A percentile compares a stretch with the other conserved stretches of the same genome.
phyloP scores from a whole-genome alignment of 345 rosid genomes.

The Crucihimalaya himalaica region DNA sequence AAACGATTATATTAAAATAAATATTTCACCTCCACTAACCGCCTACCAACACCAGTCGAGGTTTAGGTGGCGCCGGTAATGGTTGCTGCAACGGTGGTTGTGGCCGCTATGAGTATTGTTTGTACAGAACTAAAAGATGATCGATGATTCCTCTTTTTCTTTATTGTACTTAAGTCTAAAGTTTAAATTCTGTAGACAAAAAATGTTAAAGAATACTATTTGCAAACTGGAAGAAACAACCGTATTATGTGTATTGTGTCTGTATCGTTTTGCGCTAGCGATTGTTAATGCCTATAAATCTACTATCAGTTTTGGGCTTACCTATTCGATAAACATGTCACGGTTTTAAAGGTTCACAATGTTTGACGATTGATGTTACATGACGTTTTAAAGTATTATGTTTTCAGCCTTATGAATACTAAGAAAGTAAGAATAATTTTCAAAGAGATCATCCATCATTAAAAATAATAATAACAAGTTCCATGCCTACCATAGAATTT shows the following conservation, averaged over 20 bases:
- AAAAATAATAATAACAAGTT: neutral
- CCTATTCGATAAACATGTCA: neutral
- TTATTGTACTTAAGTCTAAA: neutral
- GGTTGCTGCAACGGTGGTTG: neutral
- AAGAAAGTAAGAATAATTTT: neutral
- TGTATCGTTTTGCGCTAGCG: neutral
- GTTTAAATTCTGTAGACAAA: neutral
- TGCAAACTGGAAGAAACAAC: neutral
- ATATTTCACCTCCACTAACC: neutral
- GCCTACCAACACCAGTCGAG: too few relatives aligned
- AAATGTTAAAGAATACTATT: neutral
- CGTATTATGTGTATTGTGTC: neutral
- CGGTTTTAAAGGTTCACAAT: neutral
- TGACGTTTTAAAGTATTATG: neutral
- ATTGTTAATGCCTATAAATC: neutral
- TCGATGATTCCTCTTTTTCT: neutral
- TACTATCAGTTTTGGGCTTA: neutral
- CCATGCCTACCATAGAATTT: neutral
- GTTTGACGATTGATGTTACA: neutral
- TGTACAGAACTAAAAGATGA: neutral
- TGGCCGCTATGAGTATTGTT: neutral
- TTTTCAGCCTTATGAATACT: neutral
- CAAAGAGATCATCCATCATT: neutral
- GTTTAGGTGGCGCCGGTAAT: neutral
- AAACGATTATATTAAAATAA: too few relatives aligned